phyloP scores from a whole-genome alignment of 192 early-diverging fungal species.

The Coemansia sp. region DNA sequence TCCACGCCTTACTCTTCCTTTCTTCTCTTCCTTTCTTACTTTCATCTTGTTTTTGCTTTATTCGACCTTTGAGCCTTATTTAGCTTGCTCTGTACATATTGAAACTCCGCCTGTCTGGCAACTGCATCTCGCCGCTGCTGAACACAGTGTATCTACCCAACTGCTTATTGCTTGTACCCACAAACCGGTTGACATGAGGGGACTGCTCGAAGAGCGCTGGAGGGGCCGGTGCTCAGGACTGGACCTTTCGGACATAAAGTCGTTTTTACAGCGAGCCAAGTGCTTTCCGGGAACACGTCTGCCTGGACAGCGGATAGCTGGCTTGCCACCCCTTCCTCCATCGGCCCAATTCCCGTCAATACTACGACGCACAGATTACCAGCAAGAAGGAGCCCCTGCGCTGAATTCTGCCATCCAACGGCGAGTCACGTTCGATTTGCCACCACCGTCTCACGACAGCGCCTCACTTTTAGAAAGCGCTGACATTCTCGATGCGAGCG shows the following conservation, averaged over 20 bases:
- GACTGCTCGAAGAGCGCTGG: conserved; percentile 10
- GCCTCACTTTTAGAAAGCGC: conserved; percentile 2
- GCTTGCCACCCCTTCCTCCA: not conserved
- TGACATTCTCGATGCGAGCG: conserved; percentile 6
- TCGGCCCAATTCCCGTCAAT: conserved; percentile 16
- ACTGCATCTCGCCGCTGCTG: not conserved
- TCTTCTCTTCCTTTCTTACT: conserved; percentile 1
- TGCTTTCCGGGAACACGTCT: conserved; percentile 21
- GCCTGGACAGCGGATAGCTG: conserved; percentile 28
- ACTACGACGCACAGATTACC: conserved; percentile 17
- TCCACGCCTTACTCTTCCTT: not conserved
- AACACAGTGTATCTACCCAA: not conserved
- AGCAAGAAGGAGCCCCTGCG: not conserved
- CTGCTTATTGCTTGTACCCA: not conserved
- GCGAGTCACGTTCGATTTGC: conserved; percentile 33
- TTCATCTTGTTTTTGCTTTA: conserved; percentile 3
- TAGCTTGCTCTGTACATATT: not conserved
- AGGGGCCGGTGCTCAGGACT: conserved; percentile 23
- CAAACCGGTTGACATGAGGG: not conserved
- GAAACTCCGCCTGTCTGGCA: not conserved
- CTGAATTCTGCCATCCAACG: conserved; percentile 10
- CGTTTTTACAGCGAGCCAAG: conserved; percentile 27
- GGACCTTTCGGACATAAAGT: conserved; percentile 28
- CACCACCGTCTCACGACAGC: conserved; percentile 4
- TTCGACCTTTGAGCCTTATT: not conserved